Evolutionary conservation across 768 basidiomycete species (phyloP), one percentile per base, ranked within the genome.

Genomic region (Boletus vermiculosoides): DNA sequence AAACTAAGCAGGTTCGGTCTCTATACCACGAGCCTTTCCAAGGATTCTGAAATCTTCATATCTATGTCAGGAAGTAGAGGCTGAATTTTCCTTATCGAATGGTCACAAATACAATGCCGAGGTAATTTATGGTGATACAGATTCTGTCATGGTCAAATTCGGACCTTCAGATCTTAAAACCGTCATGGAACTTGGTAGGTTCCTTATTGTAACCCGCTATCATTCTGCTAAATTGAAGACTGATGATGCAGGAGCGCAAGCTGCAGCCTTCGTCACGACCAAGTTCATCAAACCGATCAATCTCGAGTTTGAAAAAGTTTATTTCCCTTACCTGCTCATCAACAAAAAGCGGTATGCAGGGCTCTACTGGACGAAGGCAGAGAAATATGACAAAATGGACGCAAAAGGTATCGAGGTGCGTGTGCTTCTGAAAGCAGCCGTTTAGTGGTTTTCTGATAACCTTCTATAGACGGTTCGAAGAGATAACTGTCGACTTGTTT

Each of bases 351-450:
- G 97, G 45, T 99, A 99, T 73, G 97, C 97, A 2, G 97, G 97
- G 7, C 75, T 98, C 55, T 98, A 99, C 70, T 99, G 97, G 97
- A 98, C 97, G 2, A 87, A 84, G 61, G 77, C 88, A 13, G 95
- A 98, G 41, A 97, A 94, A 69, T 96, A 91, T 64, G 97, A 99
- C 73, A 98, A 98, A 76, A 98, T 98, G 97, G 97, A 99, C 64
- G 90, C 96, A 2, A 99, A 99, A 76, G 97, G 97, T 67, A 98
- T 99, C 56, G 97, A 99, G 83, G 95, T 94, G 53, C 3, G 83
- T 66, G 33, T 36, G 11, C 12, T 9, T 33, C 22, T 10, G 34
- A 28, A 52, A n/a, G 12, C 1, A 25, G n/a, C 1, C 1, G 4
- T 44, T 10, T 22, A 12, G 25, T 7, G 3, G 18, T 30, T 45